phyloP scores from a whole-genome alignment of 306 rosid species.

The Macrotyloma uniflorum region DNA sequence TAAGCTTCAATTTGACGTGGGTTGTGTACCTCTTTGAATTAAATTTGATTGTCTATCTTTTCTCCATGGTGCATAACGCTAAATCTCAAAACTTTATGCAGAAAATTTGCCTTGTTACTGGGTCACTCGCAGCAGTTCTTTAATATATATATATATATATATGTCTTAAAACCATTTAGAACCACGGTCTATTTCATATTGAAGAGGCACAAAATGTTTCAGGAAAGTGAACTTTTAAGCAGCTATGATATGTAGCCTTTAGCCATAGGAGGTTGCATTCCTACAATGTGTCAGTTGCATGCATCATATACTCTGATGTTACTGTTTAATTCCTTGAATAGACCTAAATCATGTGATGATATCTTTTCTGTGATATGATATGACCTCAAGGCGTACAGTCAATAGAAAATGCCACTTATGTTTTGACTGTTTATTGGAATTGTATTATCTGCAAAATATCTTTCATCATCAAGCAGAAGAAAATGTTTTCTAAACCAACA shows the following conservation, averaged over 20 bases:
- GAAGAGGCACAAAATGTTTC: background rate
- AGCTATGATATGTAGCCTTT: background rate
- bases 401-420: background rate
- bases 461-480: background rate
- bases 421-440: background rate
- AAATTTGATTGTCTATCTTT: background rate
- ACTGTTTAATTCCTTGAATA: background rate
- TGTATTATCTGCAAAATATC: background rate
- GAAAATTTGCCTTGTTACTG: background rate
- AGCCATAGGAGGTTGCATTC: background rate
- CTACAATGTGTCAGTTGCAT: background rate
- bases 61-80: background rate
- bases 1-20: background rate
- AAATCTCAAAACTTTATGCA: background rate
- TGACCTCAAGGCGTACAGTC: background rate
- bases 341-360: background rate
- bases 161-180: background rate
- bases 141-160: background rate
- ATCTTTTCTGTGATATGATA: background rate
- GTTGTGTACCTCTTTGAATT: background rate
- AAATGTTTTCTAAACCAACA: background rate
- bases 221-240: background rate
- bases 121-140: background rate
- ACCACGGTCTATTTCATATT: background rate
- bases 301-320: too few relatives aligned